Conservation (phyloP, 257 asterid genomes). For the Nicotiana tomentosiformis region DNA sequence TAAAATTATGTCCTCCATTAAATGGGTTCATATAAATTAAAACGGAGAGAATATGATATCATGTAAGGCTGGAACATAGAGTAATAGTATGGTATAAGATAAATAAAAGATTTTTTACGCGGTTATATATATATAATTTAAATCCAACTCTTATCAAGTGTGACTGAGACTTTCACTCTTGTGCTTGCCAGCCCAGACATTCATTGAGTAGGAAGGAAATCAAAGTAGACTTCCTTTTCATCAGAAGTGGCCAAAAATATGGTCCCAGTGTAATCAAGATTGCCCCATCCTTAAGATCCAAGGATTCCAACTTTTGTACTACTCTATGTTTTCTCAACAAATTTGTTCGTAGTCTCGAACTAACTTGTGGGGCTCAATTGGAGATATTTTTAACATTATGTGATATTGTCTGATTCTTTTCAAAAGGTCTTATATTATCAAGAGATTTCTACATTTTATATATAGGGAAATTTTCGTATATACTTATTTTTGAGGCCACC, state of each 20-base stretch:
- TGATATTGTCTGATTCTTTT: no score
- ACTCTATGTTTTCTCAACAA: neutral
- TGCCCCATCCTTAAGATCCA: neutral
- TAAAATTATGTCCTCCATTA: rapidly evolving
- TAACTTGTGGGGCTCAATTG: neutral
- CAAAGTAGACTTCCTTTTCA: neutral
- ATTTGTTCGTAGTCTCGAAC: neutral
- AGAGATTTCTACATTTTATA: no score
- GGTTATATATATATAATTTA: neutral
- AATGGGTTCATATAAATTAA: rapidly evolving
- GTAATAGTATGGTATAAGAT: no score
- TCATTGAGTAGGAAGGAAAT: neutral
- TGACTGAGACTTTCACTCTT: neutral
- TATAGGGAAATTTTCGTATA: no score
- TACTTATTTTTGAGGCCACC: no score
- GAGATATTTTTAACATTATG: no score
- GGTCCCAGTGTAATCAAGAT: neutral
- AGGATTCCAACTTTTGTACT: neutral
- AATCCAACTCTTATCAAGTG: neutral
- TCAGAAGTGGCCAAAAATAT: neutral
- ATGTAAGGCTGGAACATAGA: no score
- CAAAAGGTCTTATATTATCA: no score
- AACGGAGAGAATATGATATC: no score
- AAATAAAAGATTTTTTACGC: no score
- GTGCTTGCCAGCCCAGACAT: slow-evolving; percentile 3